Percentiles rank a stretch among this genome's conserved stretches.
These are phyloP conservation scores for Cladorrhinum samala DNA, from an alignment of 495 filamentous ascomycete genomes.

Conservation along the genomic window DNA sequence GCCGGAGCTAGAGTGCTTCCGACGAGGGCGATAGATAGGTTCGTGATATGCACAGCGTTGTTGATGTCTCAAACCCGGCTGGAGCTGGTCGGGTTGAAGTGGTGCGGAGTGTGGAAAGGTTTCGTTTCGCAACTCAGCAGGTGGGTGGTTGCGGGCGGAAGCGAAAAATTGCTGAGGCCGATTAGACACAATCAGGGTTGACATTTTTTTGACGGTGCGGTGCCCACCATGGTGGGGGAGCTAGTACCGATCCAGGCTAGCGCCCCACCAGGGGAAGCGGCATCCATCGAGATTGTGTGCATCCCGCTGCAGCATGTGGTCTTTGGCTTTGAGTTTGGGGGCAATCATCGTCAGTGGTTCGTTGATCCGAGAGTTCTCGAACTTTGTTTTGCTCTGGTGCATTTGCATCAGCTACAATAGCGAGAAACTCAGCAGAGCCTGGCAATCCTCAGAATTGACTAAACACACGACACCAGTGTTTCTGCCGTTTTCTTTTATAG, in stretches of 20 bases:
- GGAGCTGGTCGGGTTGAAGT: neutral
- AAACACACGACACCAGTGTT: too few relatives aligned
- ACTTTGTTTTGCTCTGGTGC: neutral
- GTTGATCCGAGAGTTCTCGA: neutral
- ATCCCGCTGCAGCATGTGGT: neutral
- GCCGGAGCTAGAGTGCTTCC: conserved; percentile 9
- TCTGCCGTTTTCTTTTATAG: too few relatives aligned
- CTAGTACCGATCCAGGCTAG: conserved; percentile 9
- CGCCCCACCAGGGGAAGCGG: conserved; percentile 2
- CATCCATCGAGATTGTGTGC: neutral
- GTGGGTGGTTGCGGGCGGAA: conserved; percentile 15
- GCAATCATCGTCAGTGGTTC: neutral
- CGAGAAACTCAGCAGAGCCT: too few relatives aligned
- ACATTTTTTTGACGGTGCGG: conserved; percentile 25
- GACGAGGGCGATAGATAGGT: neutral
- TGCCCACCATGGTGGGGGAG: neutral
- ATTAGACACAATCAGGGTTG: conserved; percentile 26
- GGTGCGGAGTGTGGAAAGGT: conserved; percentile 4
- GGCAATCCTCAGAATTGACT: too few relatives aligned
- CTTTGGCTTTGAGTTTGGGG: neutral
- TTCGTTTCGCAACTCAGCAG: conserved; percentile 8
- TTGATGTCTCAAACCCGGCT: neutral
- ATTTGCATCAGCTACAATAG: too few relatives aligned
- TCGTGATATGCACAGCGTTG: neutral
- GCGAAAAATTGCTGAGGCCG: conserved; percentile 19